Percentiles rank a stretch among this genome's conserved stretches.
Evolutionary conservation across 805 yeast species (phyloP).

Genomic region (Wickerhamomyces strasburgensis): DNA sequence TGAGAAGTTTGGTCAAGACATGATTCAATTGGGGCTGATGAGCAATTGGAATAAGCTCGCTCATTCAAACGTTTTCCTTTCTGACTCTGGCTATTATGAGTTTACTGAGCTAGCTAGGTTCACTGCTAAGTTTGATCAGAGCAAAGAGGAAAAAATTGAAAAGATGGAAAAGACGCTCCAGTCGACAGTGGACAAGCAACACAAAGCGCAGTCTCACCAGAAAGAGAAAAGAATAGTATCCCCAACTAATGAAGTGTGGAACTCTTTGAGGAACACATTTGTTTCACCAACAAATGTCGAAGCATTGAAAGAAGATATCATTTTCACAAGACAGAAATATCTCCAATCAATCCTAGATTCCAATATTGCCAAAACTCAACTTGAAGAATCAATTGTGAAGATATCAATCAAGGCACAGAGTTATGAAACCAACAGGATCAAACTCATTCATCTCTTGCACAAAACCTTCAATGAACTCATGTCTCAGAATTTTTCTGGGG

Average conservation of each 20-base stretch:
- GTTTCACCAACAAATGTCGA: slow-evolving; percentile 4
- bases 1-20: slow-evolving; percentile 30
- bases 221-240: slow-evolving; percentile 2
- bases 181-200: too few species aligned
- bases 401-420: slow-evolving; percentile 12
- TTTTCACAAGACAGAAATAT: slow-evolving; percentile 5
- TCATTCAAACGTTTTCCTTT: slow-evolving; percentile 10
- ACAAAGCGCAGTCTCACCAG: too few species aligned
- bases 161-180: not conserved
- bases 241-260: slow-evolving; percentile 14
- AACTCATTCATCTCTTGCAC: slow-evolving; percentile 10
- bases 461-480: slow-evolving; percentile 12
- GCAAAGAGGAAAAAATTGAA: not conserved
- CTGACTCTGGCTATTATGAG: slow-evolving; percentile 25
- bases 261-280: slow-evolving; percentile 14
- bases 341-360: slow-evolving; percentile 6
- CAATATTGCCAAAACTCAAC: slow-evolving; percentile 2
- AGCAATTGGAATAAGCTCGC: slow-evolving; percentile 23
- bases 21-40: slow-evolving; percentile 23
- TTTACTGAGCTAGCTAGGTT: slow-evolving; percentile 25
- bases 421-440: slow-evolving; percentile 16
- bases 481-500: too few species aligned
- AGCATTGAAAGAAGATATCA: slow-evolving; percentile 10
- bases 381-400: slow-evolving; percentile 13
- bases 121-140: slow-evolving; percentile 13